Evolutionary conservation across 2,329 filamentous ascomycete genomes (phyloP).

Genomic region (Pochonia chlamydosporia): DNA sequence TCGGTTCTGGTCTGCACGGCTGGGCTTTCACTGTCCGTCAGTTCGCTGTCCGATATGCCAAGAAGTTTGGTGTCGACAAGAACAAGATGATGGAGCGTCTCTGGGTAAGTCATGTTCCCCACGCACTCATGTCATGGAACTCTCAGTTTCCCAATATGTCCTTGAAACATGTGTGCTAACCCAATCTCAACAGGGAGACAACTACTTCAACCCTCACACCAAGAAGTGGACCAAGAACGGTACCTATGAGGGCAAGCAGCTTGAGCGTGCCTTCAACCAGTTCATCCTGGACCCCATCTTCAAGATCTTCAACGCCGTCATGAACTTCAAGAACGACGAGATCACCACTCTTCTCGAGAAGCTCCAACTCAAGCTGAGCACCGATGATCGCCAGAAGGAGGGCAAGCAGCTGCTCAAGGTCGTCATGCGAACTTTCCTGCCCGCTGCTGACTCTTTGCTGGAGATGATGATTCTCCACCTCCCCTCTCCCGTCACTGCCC

Average conservation of each 20-base stretch:
- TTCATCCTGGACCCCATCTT: conserved; percentile 99
- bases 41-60: conserved; percentile 92
- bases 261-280: conserved; percentile 99
- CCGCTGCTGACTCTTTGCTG: conserved; percentile 92
- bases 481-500: conserved; percentile 89
- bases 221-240: conserved; percentile 98
- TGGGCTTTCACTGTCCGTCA: conserved; percentile 99
- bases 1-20: conserved; percentile 99
- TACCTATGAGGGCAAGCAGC: conserved; percentile 75
- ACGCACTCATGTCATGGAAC: neutral
- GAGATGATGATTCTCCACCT: conserved; percentile 99
- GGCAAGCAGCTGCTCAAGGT: conserved; percentile 98
- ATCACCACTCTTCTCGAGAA: conserved; percentile 77
- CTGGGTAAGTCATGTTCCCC: conserved; percentile 59
- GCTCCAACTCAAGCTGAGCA: conserved; percentile 85
- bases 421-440: conserved; percentile 98
- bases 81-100: conserved; percentile 99
- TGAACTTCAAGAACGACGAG: conserved; percentile 99
- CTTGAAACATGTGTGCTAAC: conserved; percentile 14
- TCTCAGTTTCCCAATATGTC: no score
- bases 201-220: conserved; percentile 99
- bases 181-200: conserved; percentile 62
- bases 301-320: conserved; percentile 94
- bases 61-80: conserved; percentile 99
- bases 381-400: conserved; percentile 86